A percentile compares a stretch with the other conserved stretches of the same genome.
Evolutionary conservation across 1,284 basidiomycete genomes (phyloP).

Genomic region (Inonotus obliquus): DNA sequence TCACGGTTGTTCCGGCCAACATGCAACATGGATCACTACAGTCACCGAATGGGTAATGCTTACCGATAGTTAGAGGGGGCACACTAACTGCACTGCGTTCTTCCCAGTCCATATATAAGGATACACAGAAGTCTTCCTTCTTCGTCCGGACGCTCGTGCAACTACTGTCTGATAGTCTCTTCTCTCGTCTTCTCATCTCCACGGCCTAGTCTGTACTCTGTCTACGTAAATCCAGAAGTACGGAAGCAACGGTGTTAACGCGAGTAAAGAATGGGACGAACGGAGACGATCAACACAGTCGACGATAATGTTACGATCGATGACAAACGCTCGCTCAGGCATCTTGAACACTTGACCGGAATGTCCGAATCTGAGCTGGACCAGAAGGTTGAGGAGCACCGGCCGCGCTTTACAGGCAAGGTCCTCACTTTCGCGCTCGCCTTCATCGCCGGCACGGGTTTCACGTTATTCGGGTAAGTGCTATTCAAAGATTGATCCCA

Average conservation of each 20-base stretch:
- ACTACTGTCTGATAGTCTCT: too few species aligned
- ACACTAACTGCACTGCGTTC: not conserved
- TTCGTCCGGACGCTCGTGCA: not conserved
- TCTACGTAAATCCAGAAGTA: not conserved
- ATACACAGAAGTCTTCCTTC: not conserved
- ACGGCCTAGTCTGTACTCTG: not conserved
- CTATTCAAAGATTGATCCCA: not conserved
- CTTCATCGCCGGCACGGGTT: slow-evolving; percentile 50
- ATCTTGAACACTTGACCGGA: slow-evolving; percentile 16
- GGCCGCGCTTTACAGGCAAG: slow-evolving; percentile 36
- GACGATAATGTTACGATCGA: slow-evolving; percentile 11
- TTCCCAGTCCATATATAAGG: not conserved
- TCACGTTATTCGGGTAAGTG: slow-evolving; percentile 52
- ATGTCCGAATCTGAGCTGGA: slow-evolving; percentile 3
- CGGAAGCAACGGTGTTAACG: not conserved
- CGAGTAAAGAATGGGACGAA: not conserved
- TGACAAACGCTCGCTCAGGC: slow-evolving; percentile 10
- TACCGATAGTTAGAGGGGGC: not conserved
- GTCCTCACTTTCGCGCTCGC: slow-evolving; percentile 42
- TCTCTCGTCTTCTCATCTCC: not conserved
- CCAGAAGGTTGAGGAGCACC: slow-evolving; percentile 19
- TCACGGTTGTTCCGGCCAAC: not conserved
- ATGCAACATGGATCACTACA: not conserved
- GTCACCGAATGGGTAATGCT: not conserved
- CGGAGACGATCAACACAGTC: not conserved